These are phyloP conservation scores for Emmonsiellopsis sp. DNA, from an alignment of 2,329 filamentous ascomycete genomes.

Conservation along the genomic window DNA sequence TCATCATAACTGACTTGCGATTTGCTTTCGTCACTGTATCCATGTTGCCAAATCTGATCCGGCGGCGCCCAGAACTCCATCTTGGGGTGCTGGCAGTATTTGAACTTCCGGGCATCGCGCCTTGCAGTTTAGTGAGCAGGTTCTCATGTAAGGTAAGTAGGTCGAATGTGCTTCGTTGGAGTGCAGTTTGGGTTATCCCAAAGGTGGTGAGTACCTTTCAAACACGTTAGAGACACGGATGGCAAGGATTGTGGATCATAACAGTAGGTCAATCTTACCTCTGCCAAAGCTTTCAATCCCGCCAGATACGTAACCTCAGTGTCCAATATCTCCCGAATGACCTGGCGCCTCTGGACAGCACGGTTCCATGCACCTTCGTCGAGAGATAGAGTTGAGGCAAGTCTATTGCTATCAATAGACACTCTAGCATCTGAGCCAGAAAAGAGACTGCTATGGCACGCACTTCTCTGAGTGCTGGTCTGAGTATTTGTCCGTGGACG, in stretches of 20 bases:
- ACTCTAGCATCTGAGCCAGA: conserved; percentile 59
- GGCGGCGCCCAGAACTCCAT: conserved; percentile 22
- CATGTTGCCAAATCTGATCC: conserved; percentile 41
- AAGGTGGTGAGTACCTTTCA: not conserved
- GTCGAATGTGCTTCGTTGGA: conserved; percentile 69
- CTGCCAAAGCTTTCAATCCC: conserved; percentile 76
- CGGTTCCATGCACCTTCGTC: conserved; percentile 65
- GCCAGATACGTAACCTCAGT: conserved; percentile 86
- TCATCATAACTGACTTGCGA: conserved; percentile 7
- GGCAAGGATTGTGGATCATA: not conserved
- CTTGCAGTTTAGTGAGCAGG: conserved; percentile 65
- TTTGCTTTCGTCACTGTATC: conserved; percentile 22
- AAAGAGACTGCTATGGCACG: conserved; percentile 44
- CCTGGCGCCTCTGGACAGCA: conserved; percentile 64
- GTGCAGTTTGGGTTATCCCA: conserved; percentile 60
- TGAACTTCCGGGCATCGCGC: conserved; percentile 46
- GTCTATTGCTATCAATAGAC: conserved; percentile 49
- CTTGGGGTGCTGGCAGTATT: conserved; percentile 6
- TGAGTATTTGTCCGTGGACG: conserved; percentile 52
- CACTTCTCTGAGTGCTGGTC: conserved; percentile 44
- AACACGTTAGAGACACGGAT: not conserved
- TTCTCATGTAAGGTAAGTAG: conserved; percentile 78
- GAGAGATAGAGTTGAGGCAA: conserved; percentile 37
- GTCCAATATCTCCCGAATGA: conserved; percentile 74
- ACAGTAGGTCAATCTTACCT: conserved; percentile 47